Evolutionary conservation across 2,329 filamentous ascomycete genomes (phyloP).

Genomic region (Colletotrichum orbiculare): DNA sequence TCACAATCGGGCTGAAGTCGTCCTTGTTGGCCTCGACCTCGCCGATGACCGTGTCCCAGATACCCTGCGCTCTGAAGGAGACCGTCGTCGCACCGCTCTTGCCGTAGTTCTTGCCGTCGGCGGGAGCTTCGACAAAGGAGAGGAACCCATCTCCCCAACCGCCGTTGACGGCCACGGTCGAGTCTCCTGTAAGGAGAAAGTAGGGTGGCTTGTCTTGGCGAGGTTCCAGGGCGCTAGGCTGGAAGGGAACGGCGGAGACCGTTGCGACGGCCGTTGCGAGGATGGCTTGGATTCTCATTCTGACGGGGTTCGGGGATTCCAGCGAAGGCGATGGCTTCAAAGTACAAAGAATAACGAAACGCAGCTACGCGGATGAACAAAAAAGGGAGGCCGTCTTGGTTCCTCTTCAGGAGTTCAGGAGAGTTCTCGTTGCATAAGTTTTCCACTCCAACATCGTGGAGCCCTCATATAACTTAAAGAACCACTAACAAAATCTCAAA

Average conservation of each 20-base stretch:
- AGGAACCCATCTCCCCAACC: constrained; percentile 72
- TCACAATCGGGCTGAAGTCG: constrained; percentile 41
- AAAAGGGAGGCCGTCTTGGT: too few species aligned
- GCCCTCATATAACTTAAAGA: not conserved
- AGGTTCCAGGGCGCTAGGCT: not conserved
- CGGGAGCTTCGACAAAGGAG: constrained; percentile 57
- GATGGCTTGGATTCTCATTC: constrained; percentile 13
- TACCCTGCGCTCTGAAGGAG: constrained; percentile 61
- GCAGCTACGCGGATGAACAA: not conserved
- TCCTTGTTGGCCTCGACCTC: constrained; percentile 52
- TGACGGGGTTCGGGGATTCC: not conserved
- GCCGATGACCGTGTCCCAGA: constrained; percentile 62
- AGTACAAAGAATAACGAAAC: not conserved
- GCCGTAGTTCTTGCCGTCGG: constrained; percentile 65
- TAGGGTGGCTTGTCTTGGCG: constrained; percentile 47
- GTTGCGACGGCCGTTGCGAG: constrained; percentile 42
- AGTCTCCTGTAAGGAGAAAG: constrained; percentile 62
- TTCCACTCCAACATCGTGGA: not conserved
- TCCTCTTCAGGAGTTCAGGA: not conserved
- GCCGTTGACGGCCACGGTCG: constrained; percentile 58
- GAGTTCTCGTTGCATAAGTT: not conserved
- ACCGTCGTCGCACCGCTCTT: constrained; percentile 68
- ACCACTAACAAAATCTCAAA: not conserved
- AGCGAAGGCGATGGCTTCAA: not conserved
- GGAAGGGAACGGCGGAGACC: constrained; percentile 13